phyloP scores from a whole-genome alignment of 768 basidiomycete genomes.

The Panaeolus cyanescens region DNA sequence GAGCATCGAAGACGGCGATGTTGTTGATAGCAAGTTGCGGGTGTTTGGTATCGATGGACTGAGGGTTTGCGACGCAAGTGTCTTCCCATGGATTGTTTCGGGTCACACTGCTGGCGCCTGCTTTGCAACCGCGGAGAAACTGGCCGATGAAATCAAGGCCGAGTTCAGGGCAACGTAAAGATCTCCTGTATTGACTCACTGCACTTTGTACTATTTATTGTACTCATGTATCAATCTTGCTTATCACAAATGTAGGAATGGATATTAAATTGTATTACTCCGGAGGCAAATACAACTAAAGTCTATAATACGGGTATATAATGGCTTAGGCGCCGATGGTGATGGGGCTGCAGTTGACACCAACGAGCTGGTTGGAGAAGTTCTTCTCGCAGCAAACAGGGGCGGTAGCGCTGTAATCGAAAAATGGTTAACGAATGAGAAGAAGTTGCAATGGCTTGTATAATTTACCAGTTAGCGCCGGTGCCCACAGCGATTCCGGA shows the following conservation, averaged over 20 bases:
- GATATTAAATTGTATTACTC: not conserved
- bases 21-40: constrained; percentile 37
- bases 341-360: not conserved
- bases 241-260: not conserved
- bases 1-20: constrained; percentile 33
- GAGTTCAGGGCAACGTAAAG: constrained; percentile 8
- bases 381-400: not conserved
- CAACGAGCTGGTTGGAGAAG: not conserved
- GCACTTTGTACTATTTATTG: too few species aligned
- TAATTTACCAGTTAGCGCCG: not conserved
- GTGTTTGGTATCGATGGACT: constrained; percentile 44
- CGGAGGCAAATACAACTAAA: too few species aligned
- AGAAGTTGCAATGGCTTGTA: not conserved
- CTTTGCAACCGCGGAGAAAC: constrained; percentile 30
- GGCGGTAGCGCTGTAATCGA: not conserved
- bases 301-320: not conserved
- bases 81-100: constrained; percentile 47
- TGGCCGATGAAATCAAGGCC: constrained; percentile 31
- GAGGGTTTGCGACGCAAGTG: constrained; percentile 52
- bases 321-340: not conserved
- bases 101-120: constrained; percentile 44
- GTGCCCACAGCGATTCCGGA: not conserved
- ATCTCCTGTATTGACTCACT: too few species aligned
- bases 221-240: too few species aligned
- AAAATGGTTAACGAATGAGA: not conserved